Conservation (phyloP, 805 yeast genomes). For the Kluyveromyces siamensis region DNA sequence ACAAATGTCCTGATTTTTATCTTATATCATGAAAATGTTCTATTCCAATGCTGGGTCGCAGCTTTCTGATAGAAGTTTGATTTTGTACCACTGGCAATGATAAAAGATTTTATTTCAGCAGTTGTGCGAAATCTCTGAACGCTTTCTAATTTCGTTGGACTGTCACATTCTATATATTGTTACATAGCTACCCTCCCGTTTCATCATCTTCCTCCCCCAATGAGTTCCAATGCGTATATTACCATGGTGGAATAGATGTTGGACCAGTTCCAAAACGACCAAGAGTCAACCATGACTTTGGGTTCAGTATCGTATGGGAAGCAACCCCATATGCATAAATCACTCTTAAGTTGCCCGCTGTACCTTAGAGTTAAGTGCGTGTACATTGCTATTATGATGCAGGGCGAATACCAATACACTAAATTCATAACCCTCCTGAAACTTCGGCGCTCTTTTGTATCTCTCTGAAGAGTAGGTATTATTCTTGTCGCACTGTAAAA, state of each 20-base stretch:
- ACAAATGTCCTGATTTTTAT: slow-evolving; percentile 17
- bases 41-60: neutral
- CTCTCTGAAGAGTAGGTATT: slow-evolving; percentile 61
- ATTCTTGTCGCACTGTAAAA: slow-evolving; percentile 90
- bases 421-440: slow-evolving; percentile 37
- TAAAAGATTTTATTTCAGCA: neutral
- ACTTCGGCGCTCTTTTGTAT: slow-evolving; percentile 17
- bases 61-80: slow-evolving; percentile 2
- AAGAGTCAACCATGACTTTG: slow-evolving; percentile 45
- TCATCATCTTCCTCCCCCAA: slow-evolving; percentile 13
- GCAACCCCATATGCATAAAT: slow-evolving; percentile 51
- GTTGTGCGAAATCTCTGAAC: neutral
- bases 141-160: neutral
- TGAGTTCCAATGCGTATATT: slow-evolving; percentile 73
- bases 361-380: slow-evolving; percentile 90
- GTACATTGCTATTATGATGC: slow-evolving; percentile 89
- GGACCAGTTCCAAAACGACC: slow-evolving; percentile 97
- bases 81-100: neutral
- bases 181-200: neutral
- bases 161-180: neutral
- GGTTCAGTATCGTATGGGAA: slow-evolving; percentile 7
- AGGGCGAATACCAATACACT: slow-evolving; percentile 84
- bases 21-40: neutral
- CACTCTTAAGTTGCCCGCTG: slow-evolving; percentile 61
- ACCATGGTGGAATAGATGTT: slow-evolving; percentile 73